These are phyloP conservation scores for Hymenoscyphus linearis DNA, from an alignment of 2,329 filamentous ascomycete genomes.

Conservation along the genomic window DNA sequence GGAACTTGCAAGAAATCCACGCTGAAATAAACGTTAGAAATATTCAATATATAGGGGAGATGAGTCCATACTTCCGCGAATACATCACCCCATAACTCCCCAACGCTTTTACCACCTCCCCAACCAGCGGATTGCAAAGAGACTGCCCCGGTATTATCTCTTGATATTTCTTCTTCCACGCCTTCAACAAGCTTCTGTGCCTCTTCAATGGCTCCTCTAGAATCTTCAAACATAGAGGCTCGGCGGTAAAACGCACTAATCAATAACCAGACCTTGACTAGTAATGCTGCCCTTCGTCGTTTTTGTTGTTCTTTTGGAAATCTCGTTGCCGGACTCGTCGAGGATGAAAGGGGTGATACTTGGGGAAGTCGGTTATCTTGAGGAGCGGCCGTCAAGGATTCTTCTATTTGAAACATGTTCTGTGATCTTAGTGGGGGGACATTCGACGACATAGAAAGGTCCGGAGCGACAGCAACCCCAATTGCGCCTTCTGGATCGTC, in stretches of 20 bases:
- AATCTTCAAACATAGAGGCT: slow-evolving; percentile 74
- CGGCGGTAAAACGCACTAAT: slow-evolving; percentile 84
- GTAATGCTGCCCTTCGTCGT: slow-evolving; percentile 44
- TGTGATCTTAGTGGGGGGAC: slow-evolving; percentile 24
- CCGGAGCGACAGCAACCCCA: slow-evolving; percentile 9
- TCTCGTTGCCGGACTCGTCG: slow-evolving; percentile 30
- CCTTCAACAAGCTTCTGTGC: slow-evolving; percentile 69
- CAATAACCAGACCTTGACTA: slow-evolving; percentile 84
- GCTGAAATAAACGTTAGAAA: slow-evolving; percentile 30
- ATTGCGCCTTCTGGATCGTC: slow-evolving; percentile 27
- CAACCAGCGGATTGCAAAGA: slow-evolving; percentile 63
- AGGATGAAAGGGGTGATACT: slow-evolving; percentile 15
- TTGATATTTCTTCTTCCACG: slow-evolving; percentile 62
- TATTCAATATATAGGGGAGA: neutral
- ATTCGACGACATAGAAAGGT: slow-evolving; percentile 9
- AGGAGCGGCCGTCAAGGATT: slow-evolving; percentile 13
- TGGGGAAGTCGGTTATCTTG: slow-evolving; percentile 21
- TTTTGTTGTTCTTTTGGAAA: slow-evolving; percentile 50
- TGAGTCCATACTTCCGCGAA: slow-evolving; percentile 63
- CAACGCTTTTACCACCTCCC: slow-evolving; percentile 75
- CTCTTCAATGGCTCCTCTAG: slow-evolving; percentile 73
- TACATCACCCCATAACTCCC: slow-evolving; percentile 80
- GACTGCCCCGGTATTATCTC: slow-evolving; percentile 56
- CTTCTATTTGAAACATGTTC: slow-evolving; percentile 25
- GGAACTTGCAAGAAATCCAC: slow-evolving; percentile 29